phyloP scores from a whole-genome alignment of 1,284 basidiomycete species.

The Clitocybe nebularis region DNA sequence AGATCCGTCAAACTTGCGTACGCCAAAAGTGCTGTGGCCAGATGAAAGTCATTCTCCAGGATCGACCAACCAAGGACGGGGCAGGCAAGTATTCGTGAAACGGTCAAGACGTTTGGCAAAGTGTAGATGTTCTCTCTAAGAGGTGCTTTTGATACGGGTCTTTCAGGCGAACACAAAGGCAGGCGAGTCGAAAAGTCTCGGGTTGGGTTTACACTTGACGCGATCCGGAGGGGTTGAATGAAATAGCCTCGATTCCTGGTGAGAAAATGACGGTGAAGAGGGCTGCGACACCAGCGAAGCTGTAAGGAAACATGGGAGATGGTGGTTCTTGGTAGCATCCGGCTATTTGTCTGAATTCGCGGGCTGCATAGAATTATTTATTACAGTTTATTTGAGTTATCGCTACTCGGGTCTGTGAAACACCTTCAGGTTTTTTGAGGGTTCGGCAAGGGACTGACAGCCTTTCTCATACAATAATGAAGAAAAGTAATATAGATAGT shows the following conservation, averaged over 20 bases:
- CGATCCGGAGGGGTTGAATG: neutral
- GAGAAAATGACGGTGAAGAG: neutral
- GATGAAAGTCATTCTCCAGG: constrained; percentile 74
- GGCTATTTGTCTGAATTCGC: neutral
- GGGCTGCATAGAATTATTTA: neutral
- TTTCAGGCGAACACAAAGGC: constrained; percentile 11
- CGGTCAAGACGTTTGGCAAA: constrained; percentile 86
- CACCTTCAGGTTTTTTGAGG: neutral
- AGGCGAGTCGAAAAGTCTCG: constrained; percentile 19
- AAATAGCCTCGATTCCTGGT: constrained; percentile 3
- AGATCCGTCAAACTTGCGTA: constrained; percentile 90
- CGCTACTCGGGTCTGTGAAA: no score
- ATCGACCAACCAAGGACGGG: constrained; percentile 93
- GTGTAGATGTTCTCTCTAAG: constrained; percentile 89
- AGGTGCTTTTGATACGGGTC: constrained; percentile 18
- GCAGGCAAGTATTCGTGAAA: constrained; percentile 83
- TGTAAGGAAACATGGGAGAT: constrained; percentile 3
- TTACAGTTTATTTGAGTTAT: no score
- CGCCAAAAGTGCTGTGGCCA: constrained; percentile 80
- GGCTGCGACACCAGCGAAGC: constrained; percentile 8
- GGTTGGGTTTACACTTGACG: neutral
- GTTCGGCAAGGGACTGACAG: no score
- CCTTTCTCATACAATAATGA: no score
- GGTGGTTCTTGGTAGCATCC: no score
- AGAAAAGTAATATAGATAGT: no score